Evolutionary conservation across 495 filamentous ascomycete species (phyloP).

Genomic region (Neurospora sp.): DNA sequence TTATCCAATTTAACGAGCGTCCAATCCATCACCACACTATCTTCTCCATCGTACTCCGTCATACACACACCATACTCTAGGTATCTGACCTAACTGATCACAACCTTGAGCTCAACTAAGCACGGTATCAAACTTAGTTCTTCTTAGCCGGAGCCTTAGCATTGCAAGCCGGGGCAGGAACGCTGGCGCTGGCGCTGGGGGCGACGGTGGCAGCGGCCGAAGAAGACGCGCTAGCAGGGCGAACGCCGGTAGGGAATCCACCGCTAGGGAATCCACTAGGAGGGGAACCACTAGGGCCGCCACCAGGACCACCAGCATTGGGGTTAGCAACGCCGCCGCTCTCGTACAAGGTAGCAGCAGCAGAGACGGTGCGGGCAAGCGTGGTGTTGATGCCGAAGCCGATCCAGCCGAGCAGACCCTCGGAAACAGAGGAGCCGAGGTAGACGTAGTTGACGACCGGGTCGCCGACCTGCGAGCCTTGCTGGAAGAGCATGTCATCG

Average conservation of each 20-base stretch:
- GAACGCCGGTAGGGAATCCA: not conserved
- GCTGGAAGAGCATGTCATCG: constrained; percentile 32
- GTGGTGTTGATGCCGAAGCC: constrained; percentile 41
- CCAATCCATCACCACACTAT: not conserved
- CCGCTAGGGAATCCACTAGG: not conserved
- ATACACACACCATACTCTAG: not conserved
- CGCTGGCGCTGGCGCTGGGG: not conserved
- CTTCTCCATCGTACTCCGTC: not conserved
- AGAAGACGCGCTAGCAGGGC: not conserved
- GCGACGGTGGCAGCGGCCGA: not conserved
- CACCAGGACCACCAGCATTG: constrained; percentile 1
- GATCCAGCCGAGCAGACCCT: constrained; percentile 49
- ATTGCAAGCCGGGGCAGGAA: not conserved
- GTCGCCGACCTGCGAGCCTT: constrained; percentile 36
- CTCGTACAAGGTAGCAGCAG: constrained; percentile 6
- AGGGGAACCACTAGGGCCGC: not conserved
- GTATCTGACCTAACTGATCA: not conserved
- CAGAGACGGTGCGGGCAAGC: not conserved
- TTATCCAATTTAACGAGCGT: not conserved
- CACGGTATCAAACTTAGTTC: not conserved
- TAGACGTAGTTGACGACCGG: constrained; percentile 44
- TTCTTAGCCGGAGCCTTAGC: not conserved
- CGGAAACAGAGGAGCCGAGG: constrained; percentile 41
- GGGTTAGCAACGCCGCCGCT: constrained; percentile 17
- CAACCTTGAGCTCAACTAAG: not conserved